phyloP scores from a whole-genome alignment of 169 alveolate genomes.

The Plasmodium cynomolgi region DNA sequence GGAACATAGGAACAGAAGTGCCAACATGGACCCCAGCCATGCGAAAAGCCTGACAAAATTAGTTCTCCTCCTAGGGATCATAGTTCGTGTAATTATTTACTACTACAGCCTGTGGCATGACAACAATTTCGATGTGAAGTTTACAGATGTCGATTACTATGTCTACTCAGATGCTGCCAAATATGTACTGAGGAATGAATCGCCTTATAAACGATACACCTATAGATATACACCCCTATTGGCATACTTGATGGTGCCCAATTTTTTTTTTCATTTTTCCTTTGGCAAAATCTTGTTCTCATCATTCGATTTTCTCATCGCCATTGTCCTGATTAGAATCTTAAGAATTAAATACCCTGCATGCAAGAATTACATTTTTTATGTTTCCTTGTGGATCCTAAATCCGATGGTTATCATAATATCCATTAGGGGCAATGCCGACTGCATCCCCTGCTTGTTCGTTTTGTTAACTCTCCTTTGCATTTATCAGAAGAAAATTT shows the following conservation, averaged over 20 bases:
- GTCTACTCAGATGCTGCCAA: slow-evolving; percentile 98
- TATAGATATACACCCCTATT: slow-evolving; percentile 98
- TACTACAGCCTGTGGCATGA: slow-evolving; percentile 71
- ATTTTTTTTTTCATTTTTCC: slow-evolving; percentile 77
- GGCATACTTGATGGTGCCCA: slow-evolving; percentile 85
- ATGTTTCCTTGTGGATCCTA: slow-evolving; percentile 90
- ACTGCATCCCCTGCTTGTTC: slow-evolving; percentile 82
- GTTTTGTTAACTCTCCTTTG: slow-evolving; percentile 80
- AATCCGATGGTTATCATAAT: slow-evolving; percentile 94
- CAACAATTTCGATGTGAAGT: slow-evolving; percentile 86
- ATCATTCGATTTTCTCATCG: slow-evolving; percentile 90
- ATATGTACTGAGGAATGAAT: slow-evolving; percentile 91
- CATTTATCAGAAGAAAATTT: slow-evolving; percentile 67
- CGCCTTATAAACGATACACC: slow-evolving; percentile 97
- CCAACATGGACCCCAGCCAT: neutral
- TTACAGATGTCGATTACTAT: slow-evolving; percentile 98
- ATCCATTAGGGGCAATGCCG: slow-evolving; percentile 97
- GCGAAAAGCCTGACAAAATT: neutral
- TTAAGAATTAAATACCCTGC: slow-evolving; percentile 29
- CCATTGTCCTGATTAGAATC: slow-evolving; percentile 57
- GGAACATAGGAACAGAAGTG: neutral
- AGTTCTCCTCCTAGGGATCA: slow-evolving; percentile 43
- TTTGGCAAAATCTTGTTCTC: slow-evolving; percentile 93
- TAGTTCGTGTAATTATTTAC: slow-evolving; percentile 55
- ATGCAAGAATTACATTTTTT: slow-evolving; percentile 67